These are phyloP conservation scores for Epithele typhae DNA, from an alignment of 768 basidiomycete genomes.

Conservation along the genomic window DNA sequence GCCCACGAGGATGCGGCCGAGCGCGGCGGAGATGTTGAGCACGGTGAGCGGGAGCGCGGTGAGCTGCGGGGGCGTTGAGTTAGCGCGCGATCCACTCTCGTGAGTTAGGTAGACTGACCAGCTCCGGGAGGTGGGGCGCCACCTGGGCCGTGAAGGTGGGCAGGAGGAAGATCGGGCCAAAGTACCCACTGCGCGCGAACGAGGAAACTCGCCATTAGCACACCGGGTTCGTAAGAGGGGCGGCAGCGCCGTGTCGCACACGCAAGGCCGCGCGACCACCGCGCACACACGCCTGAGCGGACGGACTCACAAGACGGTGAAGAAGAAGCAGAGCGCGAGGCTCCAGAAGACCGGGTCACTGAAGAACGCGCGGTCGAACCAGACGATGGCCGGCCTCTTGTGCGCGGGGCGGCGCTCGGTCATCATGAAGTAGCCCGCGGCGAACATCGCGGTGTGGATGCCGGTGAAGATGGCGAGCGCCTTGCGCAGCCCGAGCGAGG, in stretches of 20 bases:
- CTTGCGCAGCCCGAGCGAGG: slow-evolving; percentile 26
- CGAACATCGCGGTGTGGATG: slow-evolving; percentile 24
- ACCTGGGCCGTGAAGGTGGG: slow-evolving; percentile 17
- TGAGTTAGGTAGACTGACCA: slow-evolving; percentile 1
- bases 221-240: background rate
- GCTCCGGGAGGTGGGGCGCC: slow-evolving; percentile 11
- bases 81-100: too few species aligned
- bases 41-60: slow-evolving; percentile 16
- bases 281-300: background rate
- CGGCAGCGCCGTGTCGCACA: background rate
- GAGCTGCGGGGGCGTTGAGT: slow-evolving; percentile 5
- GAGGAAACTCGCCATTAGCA: too few species aligned
- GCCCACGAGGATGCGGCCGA: slow-evolving; percentile 30
- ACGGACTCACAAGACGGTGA: slow-evolving; percentile 19
- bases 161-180: slow-evolving; percentile 17
- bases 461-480: slow-evolving; percentile 29
- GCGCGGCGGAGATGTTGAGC: slow-evolving; percentile 17
- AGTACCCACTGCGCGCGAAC: slow-evolving; percentile 13
- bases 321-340: slow-evolving; percentile 27
- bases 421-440: slow-evolving; percentile 27
- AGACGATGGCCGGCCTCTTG: slow-evolving; percentile 9
- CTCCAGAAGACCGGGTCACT: slow-evolving; percentile 29
- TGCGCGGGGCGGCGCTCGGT: slow-evolving; percentile 28
- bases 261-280: background rate
- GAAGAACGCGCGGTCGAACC: slow-evolving; percentile 20